A percentile compares a stretch with the other conserved stretches of the same genome.
These are phyloP conservation scores for Citeromyces siamensis DNA, from an alignment of 1,139 yeast species.

Conservation along the genomic window DNA sequence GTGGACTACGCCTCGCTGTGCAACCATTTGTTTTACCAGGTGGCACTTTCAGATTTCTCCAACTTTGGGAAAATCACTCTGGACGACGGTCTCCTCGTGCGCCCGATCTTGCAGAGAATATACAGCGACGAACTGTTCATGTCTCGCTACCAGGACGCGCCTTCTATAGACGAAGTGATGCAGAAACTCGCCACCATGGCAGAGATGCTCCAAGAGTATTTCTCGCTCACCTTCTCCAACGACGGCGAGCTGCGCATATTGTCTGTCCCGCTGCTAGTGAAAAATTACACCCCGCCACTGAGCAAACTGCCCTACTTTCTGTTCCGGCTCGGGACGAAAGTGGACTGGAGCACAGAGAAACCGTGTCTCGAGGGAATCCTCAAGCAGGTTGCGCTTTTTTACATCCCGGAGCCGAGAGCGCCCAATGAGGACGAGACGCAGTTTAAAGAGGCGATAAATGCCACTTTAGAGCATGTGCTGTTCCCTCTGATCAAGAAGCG, in stretches of 20 bases:
- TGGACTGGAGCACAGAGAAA: slow-evolving; percentile 58
- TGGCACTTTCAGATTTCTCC: slow-evolving; percentile 65
- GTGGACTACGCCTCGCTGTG: slow-evolving; percentile 72
- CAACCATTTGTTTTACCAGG: slow-evolving; percentile 67
- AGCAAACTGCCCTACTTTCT: slow-evolving; percentile 58
- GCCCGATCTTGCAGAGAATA: slow-evolving; percentile 11
- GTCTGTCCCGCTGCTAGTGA: slow-evolving; percentile 57
- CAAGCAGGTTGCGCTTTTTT: slow-evolving; percentile 57
- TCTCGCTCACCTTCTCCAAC: slow-evolving; percentile 26
- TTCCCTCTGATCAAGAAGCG: slow-evolving; percentile 58
- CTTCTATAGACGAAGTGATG: slow-evolving; percentile 14
- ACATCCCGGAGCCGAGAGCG: slow-evolving; percentile 64
- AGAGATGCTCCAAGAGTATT: slow-evolving; percentile 79
- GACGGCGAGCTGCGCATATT: slow-evolving; percentile 20
- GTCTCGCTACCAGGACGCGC: slow-evolving; percentile 6
- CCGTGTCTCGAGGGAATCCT: slow-evolving; percentile 55
- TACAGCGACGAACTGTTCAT: slow-evolving; percentile 11
- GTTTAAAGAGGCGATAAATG: slow-evolving; percentile 15
- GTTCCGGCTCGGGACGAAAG: slow-evolving; percentile 41
- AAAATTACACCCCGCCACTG: slow-evolving; percentile 49
- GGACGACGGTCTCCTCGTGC: slow-evolving; percentile 20
- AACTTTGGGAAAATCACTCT: slow-evolving; percentile 63
- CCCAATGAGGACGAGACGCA: slow-evolving; percentile 9
- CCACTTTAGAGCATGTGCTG: slow-evolving; percentile 37
- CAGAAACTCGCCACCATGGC: slow-evolving; percentile 31